Conservation (phyloP, 371 early-diverging fungal species). For the Mortierella sp. region DNA sequence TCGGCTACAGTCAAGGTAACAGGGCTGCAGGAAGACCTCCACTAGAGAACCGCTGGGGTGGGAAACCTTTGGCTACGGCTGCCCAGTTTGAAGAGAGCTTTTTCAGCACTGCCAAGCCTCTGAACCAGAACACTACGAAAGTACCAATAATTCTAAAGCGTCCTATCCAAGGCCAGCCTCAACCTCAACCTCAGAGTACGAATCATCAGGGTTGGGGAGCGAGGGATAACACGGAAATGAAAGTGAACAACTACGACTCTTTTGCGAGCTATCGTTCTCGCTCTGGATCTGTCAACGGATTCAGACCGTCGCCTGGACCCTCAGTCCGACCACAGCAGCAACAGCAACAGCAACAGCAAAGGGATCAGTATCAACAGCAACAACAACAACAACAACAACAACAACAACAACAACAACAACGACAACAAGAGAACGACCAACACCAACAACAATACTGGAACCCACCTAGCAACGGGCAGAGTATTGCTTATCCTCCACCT, state of each 20-base stretch:
- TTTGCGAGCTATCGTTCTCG: too few species aligned
- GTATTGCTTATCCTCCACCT: too few species aligned
- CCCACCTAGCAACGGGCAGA: neutral
- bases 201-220: neutral
- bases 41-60: constrained; percentile 21
- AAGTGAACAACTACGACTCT: neutral
- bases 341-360: neutral
- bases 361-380: neutral
- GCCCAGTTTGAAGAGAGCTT: constrained; percentile 24
- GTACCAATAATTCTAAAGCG: neutral
- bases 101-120: constrained; percentile 34
- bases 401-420: neutral
- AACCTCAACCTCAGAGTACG: too few species aligned
- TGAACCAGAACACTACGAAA: neutral
- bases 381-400: neutral
- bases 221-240: neutral
- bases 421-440: neutral
- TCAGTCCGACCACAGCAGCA: neutral
- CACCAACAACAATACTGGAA: neutral
- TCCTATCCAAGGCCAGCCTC: neutral
- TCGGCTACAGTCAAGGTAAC: too few species aligned
- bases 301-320: neutral
- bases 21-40: too few species aligned
- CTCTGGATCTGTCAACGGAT: too few species aligned
- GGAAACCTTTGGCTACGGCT: constrained; percentile 19